phyloP scores from a whole-genome alignment of 441 rosid species.

The Euphorbia schlechtendalii region DNA sequence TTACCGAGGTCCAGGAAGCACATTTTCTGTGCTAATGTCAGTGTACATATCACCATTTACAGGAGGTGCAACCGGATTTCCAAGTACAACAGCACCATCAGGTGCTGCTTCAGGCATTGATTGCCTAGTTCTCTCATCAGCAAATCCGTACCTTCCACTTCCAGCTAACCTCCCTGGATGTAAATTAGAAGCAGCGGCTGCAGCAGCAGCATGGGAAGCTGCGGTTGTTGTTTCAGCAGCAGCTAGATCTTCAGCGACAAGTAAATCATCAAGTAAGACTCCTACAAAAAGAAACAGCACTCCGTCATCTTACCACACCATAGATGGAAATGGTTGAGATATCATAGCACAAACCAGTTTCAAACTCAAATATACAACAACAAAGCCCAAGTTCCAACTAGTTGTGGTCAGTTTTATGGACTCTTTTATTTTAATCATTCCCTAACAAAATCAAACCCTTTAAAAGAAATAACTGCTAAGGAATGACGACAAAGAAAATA shows the following conservation, averaged over 20 bases:
- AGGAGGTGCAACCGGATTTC: constrained; percentile 92
- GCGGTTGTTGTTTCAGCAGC: constrained; percentile 88
- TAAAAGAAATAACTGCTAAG: neutral
- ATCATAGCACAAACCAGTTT: neutral
- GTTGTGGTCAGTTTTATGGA: neutral
- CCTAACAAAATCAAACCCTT: neutral
- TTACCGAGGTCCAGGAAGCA: constrained; percentile 75
- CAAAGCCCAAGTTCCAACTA: neutral
- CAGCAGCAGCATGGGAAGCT: constrained; percentile 92
- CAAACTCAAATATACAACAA: constrained; percentile 3
- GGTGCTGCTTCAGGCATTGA: constrained; percentile 49
- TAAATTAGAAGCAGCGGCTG: constrained; percentile 63
- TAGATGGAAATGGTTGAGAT: no score
- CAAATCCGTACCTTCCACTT: constrained; percentile 51
- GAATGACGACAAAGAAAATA: neutral
- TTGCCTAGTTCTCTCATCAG: constrained; percentile 74
- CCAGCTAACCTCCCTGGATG: constrained; percentile 56
- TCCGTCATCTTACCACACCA: constrained; percentile 13
- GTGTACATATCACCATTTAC: constrained; percentile 84
- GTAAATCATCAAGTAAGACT: constrained; percentile 93
- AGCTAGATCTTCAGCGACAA: constrained; percentile 92
- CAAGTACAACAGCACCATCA: constrained; percentile 90
- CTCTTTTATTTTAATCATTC: neutral
- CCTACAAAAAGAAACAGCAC: constrained; percentile 34
- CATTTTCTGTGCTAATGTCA: constrained; percentile 94